Base-by-base conservation (phyloP, 306 rosid genomes). In the Vigna mungo region DNA sequence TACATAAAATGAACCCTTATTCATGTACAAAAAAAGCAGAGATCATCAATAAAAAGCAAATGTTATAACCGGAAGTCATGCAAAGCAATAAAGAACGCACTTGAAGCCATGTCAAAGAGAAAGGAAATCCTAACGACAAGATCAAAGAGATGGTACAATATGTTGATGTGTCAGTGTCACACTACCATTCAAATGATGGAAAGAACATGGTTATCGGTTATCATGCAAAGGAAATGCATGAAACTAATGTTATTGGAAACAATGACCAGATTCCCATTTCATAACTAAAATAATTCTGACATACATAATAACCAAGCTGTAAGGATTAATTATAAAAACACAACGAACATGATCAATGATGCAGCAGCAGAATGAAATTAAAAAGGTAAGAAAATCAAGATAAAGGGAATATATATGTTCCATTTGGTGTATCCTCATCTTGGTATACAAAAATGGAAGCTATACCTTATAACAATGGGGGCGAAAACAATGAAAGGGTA, bases 401-500 rank as follows among this genome's bases (percentile, higher is more conserved):
- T 6, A 59, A 72, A 71, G 25, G 65, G 61, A 14, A 63, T 32
- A 48, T 55, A 12, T 9, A 55, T 56, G 14, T 51, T 72, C 7
- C 11, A 6, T 68, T 54, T 43, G n/a, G n/a, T n/a, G n/a, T n/a
- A n/a, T n/a, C n/a, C n/a, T n/a, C n/a, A n/a, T n/a, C n/a, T n/a
- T n/a, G 32, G 16, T 23, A 59, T 56, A 62, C 7, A 75, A 54
- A 68, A 15, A 37, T 64, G 44, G 74, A 82, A 74, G 56, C 9
- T 75, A 83, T 78, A 91, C 92, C 94, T 91, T 75, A 30, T 30
- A 70, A 71, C 14, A 83, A 81, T 73, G 80, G 80, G 62, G 43
- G 53, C 37, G 56, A 54, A 44, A 53, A 53, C 47, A 62, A 61
- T 69, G 71, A 48, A 56, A 44, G 49, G 49, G 49, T 44, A 44